Evolutionary conservation across 441 rosid genomes (phyloP), one percentile per base, ranked within the genome.

Genomic region (Arabidopsis lyrata): DNA sequence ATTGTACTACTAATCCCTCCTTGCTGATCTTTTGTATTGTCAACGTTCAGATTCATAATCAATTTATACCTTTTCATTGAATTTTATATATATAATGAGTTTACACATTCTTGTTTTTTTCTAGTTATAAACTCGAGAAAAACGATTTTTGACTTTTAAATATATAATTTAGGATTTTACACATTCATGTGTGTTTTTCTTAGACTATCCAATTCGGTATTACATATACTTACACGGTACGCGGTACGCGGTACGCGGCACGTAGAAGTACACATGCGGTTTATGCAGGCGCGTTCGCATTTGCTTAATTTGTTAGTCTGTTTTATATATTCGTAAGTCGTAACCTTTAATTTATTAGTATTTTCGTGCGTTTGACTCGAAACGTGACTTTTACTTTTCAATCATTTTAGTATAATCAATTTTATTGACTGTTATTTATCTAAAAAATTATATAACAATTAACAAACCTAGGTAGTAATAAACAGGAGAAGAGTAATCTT

Each of bases 381-480:
- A 16, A 11, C 31, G 1, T 31, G 31, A 32, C 59, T 36, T 66
- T 66, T 36, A 20, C 24, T 65, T 65, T 18, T 63, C 56, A 47
- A 47, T 42, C n/a, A 13, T 13, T 63, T 44, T 10, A 29, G 39
- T n/a, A 63, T 45, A 14, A 27, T n/a, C 24, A 45, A 29, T n/a
- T 27, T 63, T 11, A 44, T 9, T 35, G 2, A 16, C 8, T 44
- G 8, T n/a, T 1, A 39, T 20, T 60, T 3, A 39, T 39, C 49
- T 60, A 14, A 16, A 35, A 3, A 29, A 29, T 29, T 29, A 10
- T 10, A 1, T 31, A 63, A 29, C 27, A 42, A 29, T 29, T 29
- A 29, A 29, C 31, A 29, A 29, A 4, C 31, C 31, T 22, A 22
- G 24, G 24, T 22, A 22, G 24, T 22, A 22, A 22, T 22, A 22